phyloP scores from a whole-genome alignment of 1,139 yeast species.

The Scheffersomyces quercinus region DNA sequence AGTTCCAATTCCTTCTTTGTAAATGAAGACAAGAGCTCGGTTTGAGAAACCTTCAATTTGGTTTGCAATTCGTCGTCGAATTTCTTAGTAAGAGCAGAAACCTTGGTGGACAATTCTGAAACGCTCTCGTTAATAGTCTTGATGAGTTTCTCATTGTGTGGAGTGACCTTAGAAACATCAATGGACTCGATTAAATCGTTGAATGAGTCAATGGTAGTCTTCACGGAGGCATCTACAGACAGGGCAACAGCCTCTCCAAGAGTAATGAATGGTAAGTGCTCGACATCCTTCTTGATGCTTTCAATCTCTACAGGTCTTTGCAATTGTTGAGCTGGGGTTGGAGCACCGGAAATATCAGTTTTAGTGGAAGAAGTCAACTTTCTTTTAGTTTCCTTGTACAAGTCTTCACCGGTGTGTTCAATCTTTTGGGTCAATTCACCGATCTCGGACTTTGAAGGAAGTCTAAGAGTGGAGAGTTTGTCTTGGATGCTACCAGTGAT shows the following conservation, averaged over 20 bases:
- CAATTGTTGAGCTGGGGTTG: constrained; percentile 47
- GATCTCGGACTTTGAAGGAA: constrained; percentile 35
- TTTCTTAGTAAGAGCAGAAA: constrained; percentile 37
- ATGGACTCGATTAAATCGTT: constrained; percentile 54
- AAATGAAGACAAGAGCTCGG: constrained; percentile 57
- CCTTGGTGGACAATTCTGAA: constrained; percentile 30
- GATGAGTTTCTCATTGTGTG: constrained; percentile 30
- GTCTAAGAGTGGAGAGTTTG: constrained; percentile 22
- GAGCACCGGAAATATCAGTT: constrained; percentile 17
- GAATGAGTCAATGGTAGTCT: constrained; percentile 48
- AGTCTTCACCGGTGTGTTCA: constrained; percentile 36
- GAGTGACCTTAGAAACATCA: constrained; percentile 37
- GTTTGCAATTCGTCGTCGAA: constrained; percentile 43
- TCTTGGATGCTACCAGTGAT: constrained; percentile 22
- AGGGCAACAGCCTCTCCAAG: constrained; percentile 21
- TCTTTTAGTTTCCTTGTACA: constrained; percentile 39
- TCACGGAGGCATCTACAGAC: constrained; percentile 47
- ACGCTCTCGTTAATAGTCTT: constrained; percentile 34
- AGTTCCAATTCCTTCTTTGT: constrained; percentile 55
- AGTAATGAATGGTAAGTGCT: constrained; percentile 38
- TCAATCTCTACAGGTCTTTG: constrained; percentile 46
- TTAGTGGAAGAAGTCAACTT: constrained; percentile 18
- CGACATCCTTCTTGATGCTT: constrained; percentile 29
- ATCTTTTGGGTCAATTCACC: constrained; percentile 35
- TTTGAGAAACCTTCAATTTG: constrained; percentile 42